Evolutionary conservation across 2,329 filamentous ascomycete species (phyloP).

Genomic region (Aspergillus cejpii): DNA sequence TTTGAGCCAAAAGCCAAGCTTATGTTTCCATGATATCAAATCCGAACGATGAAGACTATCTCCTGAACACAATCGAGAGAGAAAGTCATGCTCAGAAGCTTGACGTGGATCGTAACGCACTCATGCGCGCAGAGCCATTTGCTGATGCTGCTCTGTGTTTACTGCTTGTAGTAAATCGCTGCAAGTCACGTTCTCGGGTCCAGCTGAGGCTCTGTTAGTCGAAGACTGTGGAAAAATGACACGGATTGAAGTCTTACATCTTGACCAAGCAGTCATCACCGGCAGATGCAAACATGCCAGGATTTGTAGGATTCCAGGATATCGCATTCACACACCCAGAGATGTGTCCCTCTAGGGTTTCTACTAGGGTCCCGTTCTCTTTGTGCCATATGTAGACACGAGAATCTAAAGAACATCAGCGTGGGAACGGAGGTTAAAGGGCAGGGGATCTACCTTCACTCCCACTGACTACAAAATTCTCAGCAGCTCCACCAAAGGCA

Average conservation of each 20-base stretch:
- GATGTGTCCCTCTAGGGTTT: slow-evolving; percentile 66
- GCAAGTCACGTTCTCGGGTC: slow-evolving; percentile 31
- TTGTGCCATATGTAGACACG: slow-evolving; percentile 87
- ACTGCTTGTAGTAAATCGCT: slow-evolving; percentile 18
- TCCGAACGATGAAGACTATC: background rate
- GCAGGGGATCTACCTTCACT: slow-evolving; percentile 63
- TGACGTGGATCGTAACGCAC: slow-evolving; percentile 38
- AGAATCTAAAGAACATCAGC: slow-evolving; percentile 45
- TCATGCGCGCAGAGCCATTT: slow-evolving; percentile 36
- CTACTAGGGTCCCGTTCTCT: slow-evolving; percentile 67
- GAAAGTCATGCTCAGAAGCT: slow-evolving; percentile 20
- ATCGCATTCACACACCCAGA: slow-evolving; percentile 77
- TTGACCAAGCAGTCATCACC: slow-evolving; percentile 80
- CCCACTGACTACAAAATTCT: slow-evolving; percentile 85
- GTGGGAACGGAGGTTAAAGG: background rate
- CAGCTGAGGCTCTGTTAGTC: slow-evolving; percentile 23
- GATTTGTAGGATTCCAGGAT: slow-evolving; percentile 78
- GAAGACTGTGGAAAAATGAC: background rate
- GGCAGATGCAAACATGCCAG: slow-evolving; percentile 79
- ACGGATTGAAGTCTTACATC: slow-evolving; percentile 57
- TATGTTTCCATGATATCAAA: background rate
- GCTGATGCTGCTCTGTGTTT: slow-evolving; percentile 27
- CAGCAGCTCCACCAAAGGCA: slow-evolving; percentile 78
- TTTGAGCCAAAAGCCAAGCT: background rate
- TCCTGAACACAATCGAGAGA: background rate